These are phyloP conservation scores for Linanthus parryae DNA, from an alignment of 148 eudicot species.

Conservation along the genomic window DNA sequence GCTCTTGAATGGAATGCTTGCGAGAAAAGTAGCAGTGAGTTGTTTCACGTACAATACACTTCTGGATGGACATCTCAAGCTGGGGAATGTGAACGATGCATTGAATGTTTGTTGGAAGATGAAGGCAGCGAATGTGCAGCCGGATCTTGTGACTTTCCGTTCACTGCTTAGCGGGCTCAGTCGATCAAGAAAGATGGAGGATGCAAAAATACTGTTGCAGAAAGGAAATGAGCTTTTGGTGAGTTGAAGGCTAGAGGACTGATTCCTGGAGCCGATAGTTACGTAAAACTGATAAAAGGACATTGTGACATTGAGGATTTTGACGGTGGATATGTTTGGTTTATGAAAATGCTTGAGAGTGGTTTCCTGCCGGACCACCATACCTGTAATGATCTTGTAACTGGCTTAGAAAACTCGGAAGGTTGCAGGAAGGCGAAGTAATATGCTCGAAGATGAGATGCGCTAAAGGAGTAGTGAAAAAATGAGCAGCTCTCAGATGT, in stretches of 20 bases:
- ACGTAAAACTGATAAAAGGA: conserved; percentile 50
- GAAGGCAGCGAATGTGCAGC: conserved; percentile 36
- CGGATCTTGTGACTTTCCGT: conserved; percentile 67
- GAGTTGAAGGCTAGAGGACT: conserved; percentile 65
- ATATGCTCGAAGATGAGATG: conserved; percentile 67
- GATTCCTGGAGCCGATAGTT: conserved; percentile 55
- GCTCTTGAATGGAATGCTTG: conserved; percentile 49
- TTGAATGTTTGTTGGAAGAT: conserved; percentile 40
- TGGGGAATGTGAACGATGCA: conserved; percentile 45
- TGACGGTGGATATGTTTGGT: conserved; percentile 58
- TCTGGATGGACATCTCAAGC: conserved; percentile 45
- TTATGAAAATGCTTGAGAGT: conserved; percentile 50
- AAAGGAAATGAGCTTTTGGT: conserved; percentile 41
- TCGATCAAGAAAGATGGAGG: conserved; percentile 38
- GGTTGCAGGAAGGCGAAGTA: conserved; percentile 35
- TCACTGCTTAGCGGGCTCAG: conserved; percentile 53
- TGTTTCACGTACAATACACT: conserved; percentile 55
- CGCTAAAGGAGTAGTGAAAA: conserved; percentile 52
- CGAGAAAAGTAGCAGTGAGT: conserved; percentile 45
- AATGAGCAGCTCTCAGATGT: too few relatives aligned
- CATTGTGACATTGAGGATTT: conserved; percentile 42
- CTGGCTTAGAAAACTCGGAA: conserved; percentile 65
- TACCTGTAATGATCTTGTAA: conserved; percentile 51
- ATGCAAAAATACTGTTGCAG: too few relatives aligned
- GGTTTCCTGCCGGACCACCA: conserved; percentile 34